Conservation (phyloP, 495 filamentous ascomycete genomes). For the Penicillium ucsense region DNA sequence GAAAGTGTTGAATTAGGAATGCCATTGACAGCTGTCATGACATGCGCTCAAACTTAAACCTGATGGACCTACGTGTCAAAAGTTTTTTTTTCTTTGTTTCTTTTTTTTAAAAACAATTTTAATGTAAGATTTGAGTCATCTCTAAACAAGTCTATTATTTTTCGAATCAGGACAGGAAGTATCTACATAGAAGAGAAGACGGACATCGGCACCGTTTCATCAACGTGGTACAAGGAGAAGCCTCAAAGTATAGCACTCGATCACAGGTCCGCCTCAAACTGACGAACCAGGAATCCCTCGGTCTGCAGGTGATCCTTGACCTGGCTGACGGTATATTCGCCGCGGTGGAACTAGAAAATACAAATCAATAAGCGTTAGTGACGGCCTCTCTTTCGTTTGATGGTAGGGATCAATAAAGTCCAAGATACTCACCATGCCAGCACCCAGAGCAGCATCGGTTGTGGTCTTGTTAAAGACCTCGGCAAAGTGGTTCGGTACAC, state of each 20-base stretch:
- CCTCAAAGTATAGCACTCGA: background rate
- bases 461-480: slow-evolving; percentile 81
- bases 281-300: slow-evolving; percentile 63
- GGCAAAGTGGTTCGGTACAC: slow-evolving; percentile 77
- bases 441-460: slow-evolving; percentile 88
- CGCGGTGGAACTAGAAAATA: slow-evolving; percentile 66
- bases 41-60: too few species aligned
- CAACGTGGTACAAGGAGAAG: background rate
- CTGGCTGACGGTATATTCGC: slow-evolving; percentile 86
- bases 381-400: background rate
- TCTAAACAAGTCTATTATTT: too few species aligned
- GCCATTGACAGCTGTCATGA: too few species aligned
- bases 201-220: slow-evolving; percentile 3
- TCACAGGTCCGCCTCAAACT: slow-evolving; percentile 49
- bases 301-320: slow-evolving; percentile 78
- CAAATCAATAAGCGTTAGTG: slow-evolving; percentile 5
- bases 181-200: slow-evolving; percentile 17
- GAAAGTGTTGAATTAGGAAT: too few species aligned
- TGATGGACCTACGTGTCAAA: too few species aligned
- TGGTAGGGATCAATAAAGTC: too few species aligned
- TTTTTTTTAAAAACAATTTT: too few species aligned
- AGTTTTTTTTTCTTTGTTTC: too few species aligned
- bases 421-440: slow-evolving; percentile 65
- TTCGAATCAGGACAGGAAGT: background rate
- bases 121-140: too few species aligned